Conservation (phyloP, 805 yeast genomes). For the Wickerhamiella lipophila region DNA sequence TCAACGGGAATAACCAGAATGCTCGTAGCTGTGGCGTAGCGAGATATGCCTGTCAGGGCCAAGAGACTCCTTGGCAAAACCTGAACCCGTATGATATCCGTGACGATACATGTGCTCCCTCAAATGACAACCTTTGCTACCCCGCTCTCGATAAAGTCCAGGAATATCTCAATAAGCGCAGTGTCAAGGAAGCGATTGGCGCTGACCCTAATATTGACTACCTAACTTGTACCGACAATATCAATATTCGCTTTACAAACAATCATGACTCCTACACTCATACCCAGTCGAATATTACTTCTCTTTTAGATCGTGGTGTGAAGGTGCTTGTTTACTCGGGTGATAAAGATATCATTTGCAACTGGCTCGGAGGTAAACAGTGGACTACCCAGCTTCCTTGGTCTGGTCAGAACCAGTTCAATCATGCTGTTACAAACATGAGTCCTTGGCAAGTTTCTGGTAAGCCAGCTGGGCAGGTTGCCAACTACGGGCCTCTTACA, state of each 20-base stretch:
- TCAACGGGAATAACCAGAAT: conserved; percentile 10
- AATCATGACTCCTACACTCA: conserved; percentile 75
- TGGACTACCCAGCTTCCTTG: conserved; percentile 65
- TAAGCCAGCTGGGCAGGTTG: conserved; percentile 50
- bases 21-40: conserved; percentile 14
- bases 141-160: conserved; percentile 41
- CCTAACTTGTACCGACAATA: conserved; percentile 59
- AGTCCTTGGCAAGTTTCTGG: conserved; percentile 29
- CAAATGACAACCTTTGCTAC: conserved; percentile 44
- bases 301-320: conserved; percentile 52
- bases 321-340: conserved; percentile 90
- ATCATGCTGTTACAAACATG: conserved; percentile 33
- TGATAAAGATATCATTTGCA: conserved; percentile 90
- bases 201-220: conserved; percentile 40
- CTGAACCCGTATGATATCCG: conserved; percentile 56
- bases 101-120: conserved; percentile 46
- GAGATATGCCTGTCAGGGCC: conserved; percentile 11
- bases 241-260: conserved; percentile 45
- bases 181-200: conserved; percentile 45
- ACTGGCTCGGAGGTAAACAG: conserved; percentile 86
- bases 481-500: conserved; percentile 55
- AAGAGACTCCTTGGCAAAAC: conserved; percentile 26
- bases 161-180: conserved; percentile 40
- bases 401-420: conserved; percentile 35
- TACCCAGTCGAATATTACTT: conserved; percentile 57